A percentile compares a stretch with the other conserved stretches of the same genome.
These are phyloP conservation scores for Penicillium sp. DNA, from an alignment of 2,329 filamentous ascomycete genomes.

Conservation along the genomic window DNA sequence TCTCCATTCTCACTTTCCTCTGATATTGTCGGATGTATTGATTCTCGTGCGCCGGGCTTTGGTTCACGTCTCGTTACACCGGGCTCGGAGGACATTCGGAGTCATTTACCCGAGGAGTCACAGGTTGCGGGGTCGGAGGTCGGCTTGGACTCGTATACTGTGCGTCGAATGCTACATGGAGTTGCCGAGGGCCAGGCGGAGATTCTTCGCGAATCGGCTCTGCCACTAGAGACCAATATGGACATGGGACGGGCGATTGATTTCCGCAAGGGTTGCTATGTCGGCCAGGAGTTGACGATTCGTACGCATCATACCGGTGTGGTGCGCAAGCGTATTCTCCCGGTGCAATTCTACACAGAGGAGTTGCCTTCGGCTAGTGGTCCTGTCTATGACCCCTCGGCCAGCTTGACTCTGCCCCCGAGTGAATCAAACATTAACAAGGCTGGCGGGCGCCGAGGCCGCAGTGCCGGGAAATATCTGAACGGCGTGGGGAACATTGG, in stretches of 20 bases:
- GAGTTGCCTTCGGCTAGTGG: slow-evolving; percentile 48
- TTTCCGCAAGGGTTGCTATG: slow-evolving; percentile 93
- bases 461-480: slow-evolving; percentile 76
- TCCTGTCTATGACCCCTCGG: slow-evolving; percentile 33
- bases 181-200: slow-evolving; percentile 81
- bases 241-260: slow-evolving; percentile 81
- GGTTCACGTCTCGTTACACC: slow-evolving; percentile 38
- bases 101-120: slow-evolving; percentile 28
- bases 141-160: slow-evolving; percentile 59
- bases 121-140: slow-evolving; percentile 44
- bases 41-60: slow-evolving; percentile 39
- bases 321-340: slow-evolving; percentile 82
- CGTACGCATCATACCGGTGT: slow-evolving; percentile 91
- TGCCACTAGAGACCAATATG: slow-evolving; percentile 86
- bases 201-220: slow-evolving; percentile 61
- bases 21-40: slow-evolving; percentile 32
- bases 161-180: slow-evolving; percentile 72
- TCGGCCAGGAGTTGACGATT: slow-evolving; percentile 94
- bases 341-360: slow-evolving; percentile 63
- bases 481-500: slow-evolving; percentile 77
- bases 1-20: slow-evolving; percentile 29
- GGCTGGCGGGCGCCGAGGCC: slow-evolving; percentile 48
- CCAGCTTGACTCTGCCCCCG: slow-evolving; percentile 28
- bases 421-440: slow-evolving; percentile 50
- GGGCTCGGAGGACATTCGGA: slow-evolving; percentile 31